Evolutionary conservation across 164 flowering plant genomes (phyloP), one percentile per base, ranked within the genome.

Genomic region (Magnolia changhungtana): DNA sequence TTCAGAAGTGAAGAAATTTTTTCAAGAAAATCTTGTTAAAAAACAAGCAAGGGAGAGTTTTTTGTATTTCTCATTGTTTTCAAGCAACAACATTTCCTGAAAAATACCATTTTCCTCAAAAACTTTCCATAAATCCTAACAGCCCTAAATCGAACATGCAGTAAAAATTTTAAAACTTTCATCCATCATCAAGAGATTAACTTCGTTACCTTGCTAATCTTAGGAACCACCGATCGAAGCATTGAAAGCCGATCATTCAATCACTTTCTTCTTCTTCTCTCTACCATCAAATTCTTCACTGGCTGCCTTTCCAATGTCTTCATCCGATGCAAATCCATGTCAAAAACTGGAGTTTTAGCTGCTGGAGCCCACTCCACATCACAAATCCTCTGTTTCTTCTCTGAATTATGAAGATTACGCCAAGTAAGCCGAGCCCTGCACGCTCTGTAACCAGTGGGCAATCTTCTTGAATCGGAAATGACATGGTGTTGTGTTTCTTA

Each of bases 231-330:
- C 13, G 97, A 93, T 82, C 96, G 82, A 8, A 95, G 92, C 98
- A 95, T 92, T 1, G 94, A 90, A 74, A 95, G 98, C 4, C 98
- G 90, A 72, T 95, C 98, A 78, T 95, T 95, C 24, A 95, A 80
- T 8, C 97, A 74, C 87, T 95, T 95, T 80, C 98, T 85, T 72
- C 98, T 70, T 82, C 97, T 72, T 65, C 98, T 88, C 87, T 95
- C 98, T 0, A 97, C 98, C 98, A 95, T 92, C 49, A 95, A 87
- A 85, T 93, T 95, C 88, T 95, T 95, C 0, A 96, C 92, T 0
- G 94, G 98, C 76, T 88, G 95, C 3, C 97, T 96, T 23, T 84
- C 91, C 59, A 86, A 31, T 77, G 86, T 95, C 87, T 86, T 92
- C 4, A 67, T 75, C 75, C 81, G 75, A 8, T 55, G 13, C 0